Evolutionary conservation across 2,329 filamentous ascomycete species (phyloP).

Genomic region (Emmonsia crescens): DNA sequence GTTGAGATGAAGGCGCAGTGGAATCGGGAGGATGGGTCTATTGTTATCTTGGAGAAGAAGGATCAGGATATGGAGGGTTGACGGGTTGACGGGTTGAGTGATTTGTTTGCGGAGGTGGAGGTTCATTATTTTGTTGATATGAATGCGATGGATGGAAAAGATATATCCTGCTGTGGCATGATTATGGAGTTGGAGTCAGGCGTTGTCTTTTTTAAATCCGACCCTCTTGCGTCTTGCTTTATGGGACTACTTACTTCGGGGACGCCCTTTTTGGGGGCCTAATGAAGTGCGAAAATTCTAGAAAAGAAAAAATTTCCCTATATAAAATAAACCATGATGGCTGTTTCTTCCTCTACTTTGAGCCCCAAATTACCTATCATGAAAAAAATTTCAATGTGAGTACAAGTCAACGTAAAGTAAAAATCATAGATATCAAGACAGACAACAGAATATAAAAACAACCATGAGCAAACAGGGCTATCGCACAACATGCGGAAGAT

Average conservation of each 20-base stretch:
- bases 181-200: constrained; percentile 2
- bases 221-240: background rate
- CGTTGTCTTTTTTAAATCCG: background rate
- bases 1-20: constrained; percentile 63
- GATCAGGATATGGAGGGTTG: constrained; percentile 33
- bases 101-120: background rate
- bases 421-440: constrained; percentile 3
- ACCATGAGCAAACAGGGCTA: constrained; percentile 4
- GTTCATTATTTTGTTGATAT: background rate
- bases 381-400: background rate
- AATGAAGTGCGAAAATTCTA: background rate
- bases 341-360: background rate
- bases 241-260: background rate
- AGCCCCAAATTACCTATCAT: background rate
- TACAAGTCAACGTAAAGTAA: background rate
- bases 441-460: background rate
- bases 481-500: constrained; percentile 9
- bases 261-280: background rate
- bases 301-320: background rate
- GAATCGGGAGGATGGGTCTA: constrained; percentile 29
- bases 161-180: background rate
- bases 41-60: constrained; percentile 29
- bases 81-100: constrained; percentile 14
- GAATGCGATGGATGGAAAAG: background rate
- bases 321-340: background rate